Percentiles rank a stretch among this genome's conserved stretches.
phyloP scores from a whole-genome alignment of 164 flowering plant genomes.

The Malania oleifera region DNA sequence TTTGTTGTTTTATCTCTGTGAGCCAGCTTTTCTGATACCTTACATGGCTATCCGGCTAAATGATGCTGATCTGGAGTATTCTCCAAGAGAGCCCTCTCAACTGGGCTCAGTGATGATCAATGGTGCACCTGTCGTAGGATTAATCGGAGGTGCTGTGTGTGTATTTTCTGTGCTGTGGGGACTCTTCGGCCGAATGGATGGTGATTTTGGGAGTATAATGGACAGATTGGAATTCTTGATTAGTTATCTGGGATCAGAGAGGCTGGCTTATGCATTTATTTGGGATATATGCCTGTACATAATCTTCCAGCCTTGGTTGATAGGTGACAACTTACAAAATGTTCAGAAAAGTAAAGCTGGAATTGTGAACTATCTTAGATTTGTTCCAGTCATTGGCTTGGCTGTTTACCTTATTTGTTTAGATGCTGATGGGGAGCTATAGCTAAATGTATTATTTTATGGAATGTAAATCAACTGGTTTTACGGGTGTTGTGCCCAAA shows the following conservation, averaged over 20 bases:
- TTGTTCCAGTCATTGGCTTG: constrained; percentile 78
- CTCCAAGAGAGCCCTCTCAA: constrained; percentile 43
- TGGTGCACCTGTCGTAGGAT: constrained; percentile 72
- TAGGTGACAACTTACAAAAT: constrained; percentile 77
- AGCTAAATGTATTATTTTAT: background rate
- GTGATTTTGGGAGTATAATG: constrained; percentile 52
- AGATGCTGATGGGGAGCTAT: constrained; percentile 30
- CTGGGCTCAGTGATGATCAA: constrained; percentile 57
- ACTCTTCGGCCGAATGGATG: constrained; percentile 67
- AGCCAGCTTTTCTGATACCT: constrained; percentile 82
- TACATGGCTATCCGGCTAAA: constrained; percentile 95
- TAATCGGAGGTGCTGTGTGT: constrained; percentile 59
- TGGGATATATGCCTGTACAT: constrained; percentile 84
- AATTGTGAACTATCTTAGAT: constrained; percentile 54
- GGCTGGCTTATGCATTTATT: constrained; percentile 92
- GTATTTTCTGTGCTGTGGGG: constrained; percentile 65
- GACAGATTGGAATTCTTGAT: constrained; percentile 70
- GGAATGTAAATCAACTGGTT: background rate
- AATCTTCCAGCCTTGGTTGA: constrained; percentile 93
- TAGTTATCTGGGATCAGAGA: constrained; percentile 70
- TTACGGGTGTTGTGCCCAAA: background rate
- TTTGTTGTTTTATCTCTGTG: constrained; percentile 10
- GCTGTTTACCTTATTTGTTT: constrained; percentile 63
- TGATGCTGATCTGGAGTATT: constrained; percentile 28
- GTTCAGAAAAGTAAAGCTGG: constrained; percentile 41